These are phyloP conservation scores for Penicillium sp. DNA, from an alignment of 2,329 filamentous ascomycete genomes.

Conservation along the genomic window DNA sequence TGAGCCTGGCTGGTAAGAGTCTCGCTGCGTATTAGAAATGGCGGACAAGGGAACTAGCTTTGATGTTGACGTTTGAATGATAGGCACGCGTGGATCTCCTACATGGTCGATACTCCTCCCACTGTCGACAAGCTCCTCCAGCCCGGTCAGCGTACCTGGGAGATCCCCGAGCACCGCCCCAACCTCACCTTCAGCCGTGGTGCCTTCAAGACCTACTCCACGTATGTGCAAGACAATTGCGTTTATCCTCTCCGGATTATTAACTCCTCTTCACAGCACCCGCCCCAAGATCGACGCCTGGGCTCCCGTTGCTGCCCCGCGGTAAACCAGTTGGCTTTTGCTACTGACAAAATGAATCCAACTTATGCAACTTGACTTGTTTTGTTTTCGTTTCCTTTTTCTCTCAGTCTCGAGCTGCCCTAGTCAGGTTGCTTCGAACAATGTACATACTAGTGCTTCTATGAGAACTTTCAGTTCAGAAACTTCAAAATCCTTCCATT, in stretches of 20 bases:
- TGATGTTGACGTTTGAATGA: constrained; percentile 8
- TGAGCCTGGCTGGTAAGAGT: constrained; percentile 77
- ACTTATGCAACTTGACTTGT: constrained; percentile 11
- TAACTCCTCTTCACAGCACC: constrained; percentile 23
- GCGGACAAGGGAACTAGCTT: background rate
- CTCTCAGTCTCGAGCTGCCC: constrained; percentile 7
- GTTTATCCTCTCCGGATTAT: background rate
- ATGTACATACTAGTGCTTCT: constrained; percentile 38
- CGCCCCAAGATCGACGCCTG: constrained; percentile 39
- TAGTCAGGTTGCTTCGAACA: constrained; percentile 16
- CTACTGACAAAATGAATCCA: constrained; percentile 22
- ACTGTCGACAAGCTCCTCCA: constrained; percentile 72
- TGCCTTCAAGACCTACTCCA: constrained; percentile 92
- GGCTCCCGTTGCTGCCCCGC: constrained; percentile 39
- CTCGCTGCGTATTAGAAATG: background rate
- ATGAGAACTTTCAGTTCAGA: constrained; percentile 16
- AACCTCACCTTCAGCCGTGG: constrained; percentile 74
- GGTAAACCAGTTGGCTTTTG: constrained; percentile 27
- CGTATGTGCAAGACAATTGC: constrained; percentile 63
- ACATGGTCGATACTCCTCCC: constrained; percentile 85
- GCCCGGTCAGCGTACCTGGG: constrained; percentile 70
- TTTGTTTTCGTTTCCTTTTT: constrained; percentile 11
- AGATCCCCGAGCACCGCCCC: constrained; percentile 69
- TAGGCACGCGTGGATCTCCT: constrained; percentile 95
- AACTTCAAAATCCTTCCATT: constrained; percentile 15